These are phyloP conservation scores for Pyropia yezoensis DNA, from an alignment of 23 red algal genomes.

Conservation along the genomic window DNA sequence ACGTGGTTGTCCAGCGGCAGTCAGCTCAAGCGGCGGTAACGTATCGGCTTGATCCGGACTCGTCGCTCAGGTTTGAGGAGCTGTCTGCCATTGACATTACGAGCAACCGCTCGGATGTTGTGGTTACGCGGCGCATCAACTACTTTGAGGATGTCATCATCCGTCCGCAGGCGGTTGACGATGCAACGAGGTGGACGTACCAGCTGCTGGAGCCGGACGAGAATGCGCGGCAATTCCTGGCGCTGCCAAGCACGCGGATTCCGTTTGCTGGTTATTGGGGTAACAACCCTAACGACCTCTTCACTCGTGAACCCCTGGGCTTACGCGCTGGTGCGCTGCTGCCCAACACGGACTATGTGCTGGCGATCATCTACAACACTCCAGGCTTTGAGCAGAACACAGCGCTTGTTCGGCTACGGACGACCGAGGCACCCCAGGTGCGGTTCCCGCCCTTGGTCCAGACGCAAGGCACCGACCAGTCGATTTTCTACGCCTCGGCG, in stretches of 20 bases:
- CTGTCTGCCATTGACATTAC: constrained; percentile 20
- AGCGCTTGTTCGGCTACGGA: constrained; percentile 18
- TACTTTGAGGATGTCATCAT: constrained; percentile 59
- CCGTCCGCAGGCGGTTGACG: constrained; percentile 13
- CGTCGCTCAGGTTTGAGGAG: constrained; percentile 3
- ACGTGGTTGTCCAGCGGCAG: no score
- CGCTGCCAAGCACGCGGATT: constrained; percentile 15
- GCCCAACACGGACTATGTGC: constrained; percentile 32
- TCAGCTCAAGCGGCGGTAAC: no score
- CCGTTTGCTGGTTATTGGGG: constrained; percentile 20
- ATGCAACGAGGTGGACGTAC: constrained; percentile 40
- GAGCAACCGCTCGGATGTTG: constrained; percentile 31
- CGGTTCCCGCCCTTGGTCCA: constrained; percentile 7
- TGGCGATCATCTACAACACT: constrained; percentile 20
- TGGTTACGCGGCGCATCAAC: constrained; percentile 25
- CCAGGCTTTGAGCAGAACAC: constrained; percentile 29
- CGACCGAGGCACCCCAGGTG: constrained; percentile 22
- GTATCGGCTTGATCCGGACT: no score
- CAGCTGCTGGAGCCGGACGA: constrained; percentile 12
- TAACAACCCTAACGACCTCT: constrained; percentile 4
- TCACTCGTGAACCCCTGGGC: constrained; percentile 18
- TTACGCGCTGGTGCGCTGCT: constrained; percentile 24
- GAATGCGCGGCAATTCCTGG: constrained; percentile 16
- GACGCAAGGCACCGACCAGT: constrained; percentile 17
- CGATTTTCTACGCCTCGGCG: constrained; percentile 31